These are phyloP conservation scores for Calonectria pseudoturangicola DNA, from an alignment of 2,329 filamentous ascomycete genomes.

Conservation along the genomic window DNA sequence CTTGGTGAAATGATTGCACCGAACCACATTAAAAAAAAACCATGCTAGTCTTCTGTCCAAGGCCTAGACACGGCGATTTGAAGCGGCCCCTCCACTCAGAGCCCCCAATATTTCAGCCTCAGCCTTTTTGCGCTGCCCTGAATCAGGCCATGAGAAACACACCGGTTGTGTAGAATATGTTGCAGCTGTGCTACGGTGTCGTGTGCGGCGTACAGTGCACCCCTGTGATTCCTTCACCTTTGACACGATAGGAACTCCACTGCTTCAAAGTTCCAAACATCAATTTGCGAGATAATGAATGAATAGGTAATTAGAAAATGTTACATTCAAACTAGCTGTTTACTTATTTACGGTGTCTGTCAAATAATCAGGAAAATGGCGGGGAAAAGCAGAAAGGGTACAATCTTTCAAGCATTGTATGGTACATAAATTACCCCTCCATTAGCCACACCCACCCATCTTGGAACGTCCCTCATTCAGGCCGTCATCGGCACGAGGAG, in stretches of 20 bases:
- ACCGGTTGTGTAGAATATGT: neutral
- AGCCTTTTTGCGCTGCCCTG: neutral
- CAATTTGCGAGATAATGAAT: no score
- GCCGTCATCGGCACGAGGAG: constrained; percentile 47
- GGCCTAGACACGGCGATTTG: neutral
- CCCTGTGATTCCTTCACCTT: no score
- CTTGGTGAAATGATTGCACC: neutral
- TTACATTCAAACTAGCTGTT: no score
- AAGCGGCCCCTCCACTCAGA: no score
- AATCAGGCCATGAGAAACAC: neutral
- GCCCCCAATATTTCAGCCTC: neutral
- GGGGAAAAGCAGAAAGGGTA: no score
- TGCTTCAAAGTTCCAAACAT: no score
- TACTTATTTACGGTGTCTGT: no score
- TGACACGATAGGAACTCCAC: no score
- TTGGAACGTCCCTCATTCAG: constrained; percentile 17
- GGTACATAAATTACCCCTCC: constrained; percentile 17
- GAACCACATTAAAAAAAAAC: neutral
- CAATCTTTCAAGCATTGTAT: no score
- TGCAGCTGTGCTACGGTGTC: neutral
- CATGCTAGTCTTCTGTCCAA: no score
- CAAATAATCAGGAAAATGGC: no score
- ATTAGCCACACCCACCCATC: neutral
- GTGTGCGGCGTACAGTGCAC: neutral
- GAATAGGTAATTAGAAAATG: no score